Conservation (phyloP, 106 monocot genomes). For the Amphibolis antarctica region DNA sequence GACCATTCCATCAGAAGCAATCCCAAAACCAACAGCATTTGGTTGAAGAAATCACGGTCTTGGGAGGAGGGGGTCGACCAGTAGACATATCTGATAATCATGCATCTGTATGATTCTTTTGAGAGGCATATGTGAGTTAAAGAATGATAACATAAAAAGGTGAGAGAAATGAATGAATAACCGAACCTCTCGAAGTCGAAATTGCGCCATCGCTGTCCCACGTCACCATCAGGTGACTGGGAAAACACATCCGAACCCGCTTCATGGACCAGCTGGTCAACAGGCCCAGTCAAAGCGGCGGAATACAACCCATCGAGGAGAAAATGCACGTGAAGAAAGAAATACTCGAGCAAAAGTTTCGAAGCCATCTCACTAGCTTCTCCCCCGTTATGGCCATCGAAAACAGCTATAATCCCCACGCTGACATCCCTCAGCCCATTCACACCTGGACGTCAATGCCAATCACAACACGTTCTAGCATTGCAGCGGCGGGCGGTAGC, state of each 20-base stretch:
- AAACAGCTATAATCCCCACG: constrained; percentile 63
- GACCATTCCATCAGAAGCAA: too few species aligned
- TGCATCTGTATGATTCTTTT: too few species aligned
- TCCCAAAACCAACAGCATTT: too few species aligned
- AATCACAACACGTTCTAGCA: background rate
- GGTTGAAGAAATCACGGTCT: too few species aligned
- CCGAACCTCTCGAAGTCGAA: constrained; percentile 38
- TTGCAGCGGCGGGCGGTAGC: too few species aligned
- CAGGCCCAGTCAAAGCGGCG: constrained; percentile 23
- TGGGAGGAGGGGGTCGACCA: too few species aligned
- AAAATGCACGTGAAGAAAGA: constrained; percentile 75
- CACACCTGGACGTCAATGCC: constrained; percentile 20
- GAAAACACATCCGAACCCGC: constrained; percentile 22
- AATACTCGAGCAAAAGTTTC: constrained; percentile 62
- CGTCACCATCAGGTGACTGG: constrained; percentile 18
- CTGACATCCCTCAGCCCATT: constrained; percentile 41
- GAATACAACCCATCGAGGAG: constrained; percentile 66
- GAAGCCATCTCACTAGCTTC: constrained; percentile 96
- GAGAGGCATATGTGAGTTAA: too few species aligned
- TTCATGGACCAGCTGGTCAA: constrained; percentile 25
- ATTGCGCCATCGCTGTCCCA: constrained; percentile 13
- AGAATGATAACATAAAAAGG: too few species aligned
- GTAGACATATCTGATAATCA: too few species aligned
- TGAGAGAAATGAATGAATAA: too few species aligned
- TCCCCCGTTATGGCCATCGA: constrained; percentile 90